phyloP scores from a whole-genome alignment of 108 stramenopile genomes.

The Fragilaria crotonensis region DNA sequence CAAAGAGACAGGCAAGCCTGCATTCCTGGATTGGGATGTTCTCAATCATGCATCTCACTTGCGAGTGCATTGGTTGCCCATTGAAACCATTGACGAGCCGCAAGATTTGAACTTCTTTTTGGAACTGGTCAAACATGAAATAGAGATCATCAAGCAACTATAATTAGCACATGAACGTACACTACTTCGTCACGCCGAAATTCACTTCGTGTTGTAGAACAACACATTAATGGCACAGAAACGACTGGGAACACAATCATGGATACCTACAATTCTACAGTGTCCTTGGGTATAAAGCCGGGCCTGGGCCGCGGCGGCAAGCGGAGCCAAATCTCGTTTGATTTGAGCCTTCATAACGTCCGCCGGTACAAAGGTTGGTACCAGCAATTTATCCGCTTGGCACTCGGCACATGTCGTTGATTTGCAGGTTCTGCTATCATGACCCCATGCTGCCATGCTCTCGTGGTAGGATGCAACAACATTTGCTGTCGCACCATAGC shows the following conservation, averaged over 20 bases:
- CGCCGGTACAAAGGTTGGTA: neutral
- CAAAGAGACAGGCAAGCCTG: conserved; percentile 16
- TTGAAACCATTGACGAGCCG: conserved; percentile 2
- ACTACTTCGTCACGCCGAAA: too few relatives aligned
- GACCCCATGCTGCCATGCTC: too few relatives aligned
- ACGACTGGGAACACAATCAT: too few relatives aligned
- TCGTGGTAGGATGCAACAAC: too few relatives aligned
- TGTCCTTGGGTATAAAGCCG: too few relatives aligned
- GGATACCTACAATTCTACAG: too few relatives aligned
- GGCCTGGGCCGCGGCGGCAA: too few relatives aligned
- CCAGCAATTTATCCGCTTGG: neutral
- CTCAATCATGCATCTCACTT: conserved; percentile 33
- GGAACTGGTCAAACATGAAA: conserved; percentile 32
- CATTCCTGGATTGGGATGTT: conserved; percentile 53
- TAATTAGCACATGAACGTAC: neutral
- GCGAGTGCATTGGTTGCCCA: conserved; percentile 51
- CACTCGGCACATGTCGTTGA: neutral
- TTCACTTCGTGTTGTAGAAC: too few relatives aligned
- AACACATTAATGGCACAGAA: too few relatives aligned
- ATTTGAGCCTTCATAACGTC: neutral
- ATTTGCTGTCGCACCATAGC: too few relatives aligned
- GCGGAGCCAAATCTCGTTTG: neutral
- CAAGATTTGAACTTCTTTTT: conserved; percentile 19
- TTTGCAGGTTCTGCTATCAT: neutral
- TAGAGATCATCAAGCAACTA: conserved; percentile 22